phyloP scores from a whole-genome alignment of 306 rosid genomes.

The Inga oerstediana region DNA sequence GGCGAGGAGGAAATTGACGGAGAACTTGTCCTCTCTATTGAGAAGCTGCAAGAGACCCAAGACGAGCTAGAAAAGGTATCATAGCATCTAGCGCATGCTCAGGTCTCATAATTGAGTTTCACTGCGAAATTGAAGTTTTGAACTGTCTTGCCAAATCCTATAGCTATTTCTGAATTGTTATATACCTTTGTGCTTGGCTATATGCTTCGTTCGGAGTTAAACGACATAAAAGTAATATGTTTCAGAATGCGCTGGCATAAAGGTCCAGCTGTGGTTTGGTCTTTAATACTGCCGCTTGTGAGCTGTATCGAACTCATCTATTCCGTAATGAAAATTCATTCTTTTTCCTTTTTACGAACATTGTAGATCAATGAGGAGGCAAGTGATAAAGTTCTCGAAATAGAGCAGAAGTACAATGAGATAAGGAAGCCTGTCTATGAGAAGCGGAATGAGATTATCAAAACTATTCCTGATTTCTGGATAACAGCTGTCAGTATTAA shows the following conservation, averaged over 20 bases:
- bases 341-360: background rate
- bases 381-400: constrained; percentile 82
- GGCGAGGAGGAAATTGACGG: constrained; percentile 64
- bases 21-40: constrained; percentile 77
- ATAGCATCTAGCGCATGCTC: background rate
- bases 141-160: background rate
- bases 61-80: constrained; percentile 90
- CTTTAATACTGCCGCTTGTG: background rate
- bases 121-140: background rate
- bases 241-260: background rate
- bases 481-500: constrained; percentile 69
- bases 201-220: background rate
- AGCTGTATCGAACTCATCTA: background rate
- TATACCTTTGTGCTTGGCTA: background rate
- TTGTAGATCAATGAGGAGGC: constrained; percentile 91
- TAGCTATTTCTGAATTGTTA: too few relatives aligned
- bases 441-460: constrained; percentile 71
- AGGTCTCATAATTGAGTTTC: background rate
- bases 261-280: background rate
- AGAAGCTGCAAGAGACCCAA: constrained; percentile 89
- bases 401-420: constrained; percentile 91
- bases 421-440: constrained; percentile 79
- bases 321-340: constrained; percentile 1
- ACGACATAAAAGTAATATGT: background rate
- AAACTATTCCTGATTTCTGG: constrained; percentile 96